Percentiles rank a stretch among this genome's conserved stretches.
phyloP scores from a whole-genome alignment of 257 asterid genomes.

The Jaltomata sinuosa region DNA sequence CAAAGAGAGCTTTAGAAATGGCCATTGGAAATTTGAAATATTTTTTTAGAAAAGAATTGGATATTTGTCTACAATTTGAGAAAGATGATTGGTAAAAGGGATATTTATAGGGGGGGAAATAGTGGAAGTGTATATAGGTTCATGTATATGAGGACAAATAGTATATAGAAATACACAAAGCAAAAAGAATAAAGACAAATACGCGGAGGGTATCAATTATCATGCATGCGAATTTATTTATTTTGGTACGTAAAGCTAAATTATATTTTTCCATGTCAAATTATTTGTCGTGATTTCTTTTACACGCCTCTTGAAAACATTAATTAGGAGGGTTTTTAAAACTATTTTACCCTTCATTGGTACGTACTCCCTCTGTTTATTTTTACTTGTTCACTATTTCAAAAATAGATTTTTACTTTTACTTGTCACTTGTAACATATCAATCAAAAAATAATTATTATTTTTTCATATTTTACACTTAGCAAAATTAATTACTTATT shows the following conservation, averaged over 20 bases:
- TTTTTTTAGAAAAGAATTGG: neutral
- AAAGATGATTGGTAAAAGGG: neutral
- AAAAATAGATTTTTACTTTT: too few relatives aligned
- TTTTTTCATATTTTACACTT: too few relatives aligned
- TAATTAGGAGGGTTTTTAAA: too few relatives aligned
- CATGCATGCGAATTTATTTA: conserved; percentile 22
- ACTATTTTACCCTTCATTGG: too few relatives aligned
- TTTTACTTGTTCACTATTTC: too few relatives aligned
- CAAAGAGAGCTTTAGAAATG: conserved; percentile 24
- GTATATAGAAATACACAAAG: neutral
- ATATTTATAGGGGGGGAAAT: conserved; percentile 1
- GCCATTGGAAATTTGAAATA: conserved; percentile 27
- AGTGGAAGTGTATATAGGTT: neutral
- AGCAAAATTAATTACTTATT: too few relatives aligned
- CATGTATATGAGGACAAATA: conserved; percentile 7
- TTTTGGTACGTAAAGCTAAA: neutral
- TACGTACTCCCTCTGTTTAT: too few relatives aligned
- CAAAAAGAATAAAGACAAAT: neutral
- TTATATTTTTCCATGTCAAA: neutral
- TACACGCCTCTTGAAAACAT: too few relatives aligned
- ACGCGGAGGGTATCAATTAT: conserved; percentile 4
- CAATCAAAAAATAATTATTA: too few relatives aligned
- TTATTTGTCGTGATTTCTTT: too few relatives aligned
- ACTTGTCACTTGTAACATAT: too few relatives aligned
- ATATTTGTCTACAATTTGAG: neutral